phyloP scores from a whole-genome alignment of 1,284 basidiomycete species.

The Fomes fomentarius region DNA sequence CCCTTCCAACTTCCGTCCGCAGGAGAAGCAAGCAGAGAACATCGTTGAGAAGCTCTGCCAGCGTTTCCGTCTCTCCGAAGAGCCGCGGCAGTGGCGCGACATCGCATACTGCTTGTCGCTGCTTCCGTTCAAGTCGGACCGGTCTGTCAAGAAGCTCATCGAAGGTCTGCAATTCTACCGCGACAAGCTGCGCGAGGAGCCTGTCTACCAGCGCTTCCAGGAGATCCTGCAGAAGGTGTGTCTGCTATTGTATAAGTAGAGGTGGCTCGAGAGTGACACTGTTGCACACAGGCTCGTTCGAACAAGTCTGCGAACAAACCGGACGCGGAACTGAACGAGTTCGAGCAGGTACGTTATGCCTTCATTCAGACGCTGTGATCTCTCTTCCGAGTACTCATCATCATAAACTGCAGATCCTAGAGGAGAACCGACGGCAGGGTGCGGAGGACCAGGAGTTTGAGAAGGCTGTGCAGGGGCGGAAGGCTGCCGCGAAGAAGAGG shows the following conservation, averaged over 20 bases:
- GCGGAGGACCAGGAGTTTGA: slow-evolving; percentile 90
- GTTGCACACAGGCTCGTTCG: slow-evolving; percentile 59
- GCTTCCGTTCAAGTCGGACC: slow-evolving; percentile 95
- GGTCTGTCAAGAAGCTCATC: slow-evolving; percentile 94
- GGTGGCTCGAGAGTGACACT: neutral
- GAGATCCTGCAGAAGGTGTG: slow-evolving; percentile 84
- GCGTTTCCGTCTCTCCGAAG: slow-evolving; percentile 87
- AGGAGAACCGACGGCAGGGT: slow-evolving; percentile 83
- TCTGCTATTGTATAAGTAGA: neutral
- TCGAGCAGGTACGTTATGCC: slow-evolving; percentile 64
- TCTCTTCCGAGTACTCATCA: slow-evolving; percentile 8
- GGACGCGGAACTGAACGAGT: slow-evolving; percentile 88
- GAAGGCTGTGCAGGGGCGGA: slow-evolving; percentile 81
- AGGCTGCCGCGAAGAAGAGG: slow-evolving; percentile 76
- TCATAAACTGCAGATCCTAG: slow-evolving; percentile 63
- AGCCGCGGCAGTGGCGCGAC: slow-evolving; percentile 95
- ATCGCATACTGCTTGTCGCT: slow-evolving; percentile 95
- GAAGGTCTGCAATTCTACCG: slow-evolving; percentile 92
- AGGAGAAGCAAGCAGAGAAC: slow-evolving; percentile 95
- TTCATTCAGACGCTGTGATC: slow-evolving; percentile 12
- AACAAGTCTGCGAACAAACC: slow-evolving; percentile 92
- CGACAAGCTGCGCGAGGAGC: slow-evolving; percentile 92
- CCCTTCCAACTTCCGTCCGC: slow-evolving; percentile 1
- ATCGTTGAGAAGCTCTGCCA: slow-evolving; percentile 96
- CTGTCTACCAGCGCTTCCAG: slow-evolving; percentile 83